Evolutionary conservation across 257 asterid species (phyloP).

Genomic region (Cordia subcordata): DNA sequence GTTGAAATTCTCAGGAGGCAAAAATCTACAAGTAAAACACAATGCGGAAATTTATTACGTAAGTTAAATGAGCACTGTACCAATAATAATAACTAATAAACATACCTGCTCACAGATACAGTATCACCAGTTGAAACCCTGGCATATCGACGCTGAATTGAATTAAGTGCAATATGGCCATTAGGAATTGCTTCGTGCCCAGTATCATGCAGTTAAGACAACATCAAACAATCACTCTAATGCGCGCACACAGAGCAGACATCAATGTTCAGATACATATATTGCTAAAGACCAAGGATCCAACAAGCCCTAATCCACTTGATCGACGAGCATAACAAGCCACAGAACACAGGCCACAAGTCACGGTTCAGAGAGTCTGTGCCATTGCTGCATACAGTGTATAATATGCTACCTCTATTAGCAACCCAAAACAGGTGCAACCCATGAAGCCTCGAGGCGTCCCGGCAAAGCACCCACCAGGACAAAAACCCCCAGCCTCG

Average conservation of each 20-base stretch:
- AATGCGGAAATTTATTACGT: not conserved
- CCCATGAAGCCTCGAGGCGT: too few relatives aligned
- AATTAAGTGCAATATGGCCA: slow-evolving; percentile 77
- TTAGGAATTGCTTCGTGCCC: slow-evolving; percentile 48
- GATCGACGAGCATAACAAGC: too few relatives aligned
- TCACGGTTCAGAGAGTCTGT: too few relatives aligned
- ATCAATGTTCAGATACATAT: too few relatives aligned
- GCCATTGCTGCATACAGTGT: not conserved
- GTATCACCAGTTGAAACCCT: slow-evolving; percentile 81
- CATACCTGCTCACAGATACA: slow-evolving; percentile 65
- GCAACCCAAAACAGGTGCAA: too few relatives aligned
- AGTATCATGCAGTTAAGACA: slow-evolving; percentile 68
- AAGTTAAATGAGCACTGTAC: not conserved
- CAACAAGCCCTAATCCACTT: too few relatives aligned
- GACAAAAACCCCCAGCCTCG: too few relatives aligned
- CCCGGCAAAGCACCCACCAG: too few relatives aligned
- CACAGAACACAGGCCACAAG: too few relatives aligned
- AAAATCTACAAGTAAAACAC: slow-evolving; percentile 40
- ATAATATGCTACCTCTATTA: too few relatives aligned
- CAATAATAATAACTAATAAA: not conserved
- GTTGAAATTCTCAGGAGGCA: slow-evolving; percentile 80
- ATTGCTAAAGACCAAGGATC: too few relatives aligned
- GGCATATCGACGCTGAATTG: slow-evolving; percentile 87
- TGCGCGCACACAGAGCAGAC: too few relatives aligned
- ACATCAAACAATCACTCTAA: slow-evolving; percentile 1